Base-by-base conservation (phyloP, 345 rosid genomes). In the Populus nigra region DNA sequence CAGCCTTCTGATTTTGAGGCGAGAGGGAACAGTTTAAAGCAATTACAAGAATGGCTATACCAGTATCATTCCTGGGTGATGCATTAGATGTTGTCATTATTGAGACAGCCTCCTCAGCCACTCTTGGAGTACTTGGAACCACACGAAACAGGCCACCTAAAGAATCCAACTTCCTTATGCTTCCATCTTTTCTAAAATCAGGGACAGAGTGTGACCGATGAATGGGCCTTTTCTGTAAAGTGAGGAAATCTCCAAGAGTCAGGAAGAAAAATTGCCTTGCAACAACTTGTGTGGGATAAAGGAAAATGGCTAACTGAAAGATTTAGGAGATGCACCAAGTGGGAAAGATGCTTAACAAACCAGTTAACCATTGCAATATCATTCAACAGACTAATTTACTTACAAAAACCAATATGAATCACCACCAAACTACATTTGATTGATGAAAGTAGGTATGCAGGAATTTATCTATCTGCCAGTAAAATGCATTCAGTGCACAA, bases 181-280 rank as follows among this genome's bases (percentile, higher is more conserved):
- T 87, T 81, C 85, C 93, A 39, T 89, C 92, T 88, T 93, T 85
- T 77, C 70, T 83, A 36, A 93, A 82, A 75, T 79, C 85, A 7
- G 99, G 98, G 71, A 96, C 94, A 41, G 99, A 96, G 70, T 63
- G 94, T 71, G 99, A 93, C 20, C 98, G 94, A 77, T 89, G 93
- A 57, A 96, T 89, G 69, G 94, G 84, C 76, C 85, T 88, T 83
- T 87, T 91, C 99, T 95, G 93, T 76, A 71, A 82, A 77, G 73
- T 38, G 72, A 67, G 76, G 39, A 85, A 80, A 65, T 76, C 71
- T 78, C 74, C 74, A 70, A 79, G 80, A 77, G 72, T 68, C 68
- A 38, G 80, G 68, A 36, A 35, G 27, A 72, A 29, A 77, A 35
- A 41, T 35, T 9, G 15, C 72, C 25, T 65, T 33, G 4, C 33